Evolutionary conservation across 2,329 filamentous ascomycete genomes (phyloP), one percentile per base, ranked within the genome.

Genomic region (Colletotrichum liriopes): DNA sequence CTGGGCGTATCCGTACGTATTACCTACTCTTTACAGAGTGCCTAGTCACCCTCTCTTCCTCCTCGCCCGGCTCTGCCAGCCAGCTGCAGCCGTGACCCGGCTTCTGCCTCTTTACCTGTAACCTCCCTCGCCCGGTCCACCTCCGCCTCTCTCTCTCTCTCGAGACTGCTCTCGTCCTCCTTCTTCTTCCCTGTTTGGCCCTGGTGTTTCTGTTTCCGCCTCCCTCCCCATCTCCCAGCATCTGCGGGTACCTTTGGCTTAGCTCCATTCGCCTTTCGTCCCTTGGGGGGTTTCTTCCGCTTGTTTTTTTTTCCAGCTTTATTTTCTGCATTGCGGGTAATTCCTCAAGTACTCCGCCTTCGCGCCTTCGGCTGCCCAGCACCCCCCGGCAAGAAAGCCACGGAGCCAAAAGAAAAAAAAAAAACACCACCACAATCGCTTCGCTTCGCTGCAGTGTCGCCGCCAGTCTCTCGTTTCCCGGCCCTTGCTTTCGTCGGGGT

Each of bases 81-180:
- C 32, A 20, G 35, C 35, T 55, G 20, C 43, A 69, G 51, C 59
- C 35, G 43, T 58, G 66, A 59, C 52, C 66, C 54, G 49, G 41
- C 47, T 51, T 52, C 51, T 58, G 43, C 58, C 58, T 72, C 49
- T 69, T 55, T 72, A 72, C 65, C 59, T 72, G 69, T 69, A 69
- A 72, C 65, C 43, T 45, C 51, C 54, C 69, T 68, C 59, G 16
- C 47, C 23, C 29, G 65, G 23, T 69, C 59, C 69, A 69, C 65
- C 65, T 18, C 16, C 3, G 6, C 29, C 29, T 32, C 29, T 32
- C 49, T 29, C n/a, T 47, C 29, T n/a, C 47, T 35, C 23, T 59
- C 52, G 43, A 69, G 32, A 51, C 55, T 29, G 49, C 43, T 65
- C 54, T 69, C 39, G 23, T 41, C 51, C 56, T n/a, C 49, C 29